A percentile compares a stretch with the other conserved stretches of the same genome.
phyloP scores from a whole-genome alignment of 768 basidiomycete genomes.

The Russula earlei region DNA sequence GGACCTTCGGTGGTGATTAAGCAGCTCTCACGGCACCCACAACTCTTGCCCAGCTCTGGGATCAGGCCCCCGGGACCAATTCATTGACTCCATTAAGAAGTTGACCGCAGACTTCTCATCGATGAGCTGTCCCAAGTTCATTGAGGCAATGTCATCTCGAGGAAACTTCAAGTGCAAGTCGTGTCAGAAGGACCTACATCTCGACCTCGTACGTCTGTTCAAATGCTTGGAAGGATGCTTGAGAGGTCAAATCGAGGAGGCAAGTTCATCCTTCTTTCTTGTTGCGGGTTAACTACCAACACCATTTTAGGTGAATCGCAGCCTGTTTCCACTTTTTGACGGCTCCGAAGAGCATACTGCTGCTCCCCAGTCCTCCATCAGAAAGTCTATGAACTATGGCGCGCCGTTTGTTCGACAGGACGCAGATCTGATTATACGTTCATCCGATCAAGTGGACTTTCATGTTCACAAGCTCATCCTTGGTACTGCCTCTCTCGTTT shows the following conservation, averaged over 20 bases:
- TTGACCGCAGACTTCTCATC: not conserved
- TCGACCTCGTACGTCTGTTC: not conserved
- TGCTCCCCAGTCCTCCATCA: too few relatives aligned
- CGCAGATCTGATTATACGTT: not conserved
- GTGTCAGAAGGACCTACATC: not conserved
- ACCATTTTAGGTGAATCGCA: not conserved
- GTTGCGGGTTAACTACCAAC: not conserved
- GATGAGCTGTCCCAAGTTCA: not conserved
- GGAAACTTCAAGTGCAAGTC: not conserved
- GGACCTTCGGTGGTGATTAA: not conserved
- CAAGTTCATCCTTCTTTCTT: not conserved
- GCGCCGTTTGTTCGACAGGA: not conserved
- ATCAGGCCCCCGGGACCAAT: not conserved
- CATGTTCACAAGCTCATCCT: too few relatives aligned
- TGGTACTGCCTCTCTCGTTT: too few relatives aligned
- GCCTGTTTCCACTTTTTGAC: not conserved
- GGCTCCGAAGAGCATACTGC: not conserved
- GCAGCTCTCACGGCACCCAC: not conserved
- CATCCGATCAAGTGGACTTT: not conserved
- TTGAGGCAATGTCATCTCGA: not conserved
- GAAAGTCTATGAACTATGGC: not conserved
- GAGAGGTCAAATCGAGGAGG: not conserved
- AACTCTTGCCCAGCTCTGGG: too few relatives aligned
- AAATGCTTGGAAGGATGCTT: not conserved
- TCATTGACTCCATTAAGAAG: not conserved